Conservation (phyloP, 768 basidiomycete genomes). For the Cystobasidium ongulense region DNA sequence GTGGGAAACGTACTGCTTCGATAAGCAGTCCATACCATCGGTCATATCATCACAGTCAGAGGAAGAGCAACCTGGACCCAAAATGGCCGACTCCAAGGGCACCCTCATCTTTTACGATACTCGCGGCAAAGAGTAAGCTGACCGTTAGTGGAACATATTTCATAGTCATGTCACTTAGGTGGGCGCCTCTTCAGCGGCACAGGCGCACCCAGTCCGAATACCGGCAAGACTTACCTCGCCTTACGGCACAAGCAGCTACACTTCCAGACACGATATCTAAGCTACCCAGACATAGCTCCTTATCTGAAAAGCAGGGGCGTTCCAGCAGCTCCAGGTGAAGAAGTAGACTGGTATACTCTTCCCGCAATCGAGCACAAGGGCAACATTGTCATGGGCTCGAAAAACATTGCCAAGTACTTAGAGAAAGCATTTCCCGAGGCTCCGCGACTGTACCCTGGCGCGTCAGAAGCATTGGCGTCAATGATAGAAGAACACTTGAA, state of each 20-base stretch:
- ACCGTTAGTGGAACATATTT: not conserved
- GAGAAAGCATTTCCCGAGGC: constrained; percentile 5
- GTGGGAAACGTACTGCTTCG: not conserved
- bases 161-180: not conserved
- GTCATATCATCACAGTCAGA: not conserved
- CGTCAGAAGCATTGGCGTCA: not conserved
- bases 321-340: not conserved
- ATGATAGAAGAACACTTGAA: not conserved
- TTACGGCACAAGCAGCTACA: not conserved
- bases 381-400: constrained; percentile 16
- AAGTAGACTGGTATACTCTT: not conserved
- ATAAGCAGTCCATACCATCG: not conserved
- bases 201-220: not conserved
- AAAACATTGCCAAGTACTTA: constrained; percentile 9
- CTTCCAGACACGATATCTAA: not conserved
- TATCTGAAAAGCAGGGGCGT: constrained; percentile 2
- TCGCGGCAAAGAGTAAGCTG: not conserved
- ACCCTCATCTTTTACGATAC: constrained; percentile 14
- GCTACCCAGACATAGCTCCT: constrained; percentile 5
- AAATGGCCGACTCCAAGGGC: not conserved
- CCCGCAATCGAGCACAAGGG: constrained; percentile 22
- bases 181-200: not conserved
- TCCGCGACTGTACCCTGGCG: not conserved
- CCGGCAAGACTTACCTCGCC: constrained; percentile 1
- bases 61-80: not conserved